Conservation (phyloP, 352 stramenopile species). For the Phytophthora melonis region DNA sequence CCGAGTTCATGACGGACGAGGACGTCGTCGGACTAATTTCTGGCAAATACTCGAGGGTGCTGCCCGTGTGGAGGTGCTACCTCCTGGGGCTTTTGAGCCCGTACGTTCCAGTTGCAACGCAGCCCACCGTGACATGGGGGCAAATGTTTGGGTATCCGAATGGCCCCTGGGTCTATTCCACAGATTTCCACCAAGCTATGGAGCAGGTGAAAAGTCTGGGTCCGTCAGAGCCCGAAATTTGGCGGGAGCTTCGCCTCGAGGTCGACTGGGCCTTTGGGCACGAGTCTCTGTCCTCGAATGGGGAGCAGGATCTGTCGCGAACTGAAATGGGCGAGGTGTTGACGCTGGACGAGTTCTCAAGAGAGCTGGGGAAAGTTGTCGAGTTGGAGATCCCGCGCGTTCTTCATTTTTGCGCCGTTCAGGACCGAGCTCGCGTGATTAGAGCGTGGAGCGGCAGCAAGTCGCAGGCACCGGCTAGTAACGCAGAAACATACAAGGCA, state of each 20-base stretch:
- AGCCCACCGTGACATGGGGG: not conserved
- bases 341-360: not conserved
- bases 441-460: not conserved
- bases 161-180: not conserved
- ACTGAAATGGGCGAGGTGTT: not conserved
- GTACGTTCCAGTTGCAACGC: not conserved
- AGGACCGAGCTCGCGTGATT: not conserved
- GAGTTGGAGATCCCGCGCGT: not conserved
- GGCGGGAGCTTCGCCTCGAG: not conserved
- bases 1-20: slow-evolving; percentile 3
- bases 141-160: slow-evolving; percentile 5
- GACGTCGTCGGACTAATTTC: slow-evolving; percentile 1
- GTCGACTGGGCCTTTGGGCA: not conserved
- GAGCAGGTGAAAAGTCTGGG: not conserved
- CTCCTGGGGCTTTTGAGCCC: not conserved
- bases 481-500: not conserved
- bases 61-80: not conserved
- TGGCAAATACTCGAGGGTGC: not conserved
- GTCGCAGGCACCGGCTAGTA: not conserved
- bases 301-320: not conserved
- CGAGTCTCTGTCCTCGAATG: not conserved
- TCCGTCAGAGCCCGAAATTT: not conserved
- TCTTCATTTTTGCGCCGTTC: not conserved
- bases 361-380: not conserved
- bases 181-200: slow-evolving; percentile 2